Conservation (phyloP, 2,329 filamentous ascomycete genomes). For the Thermothelomyces thermophilus region DNA sequence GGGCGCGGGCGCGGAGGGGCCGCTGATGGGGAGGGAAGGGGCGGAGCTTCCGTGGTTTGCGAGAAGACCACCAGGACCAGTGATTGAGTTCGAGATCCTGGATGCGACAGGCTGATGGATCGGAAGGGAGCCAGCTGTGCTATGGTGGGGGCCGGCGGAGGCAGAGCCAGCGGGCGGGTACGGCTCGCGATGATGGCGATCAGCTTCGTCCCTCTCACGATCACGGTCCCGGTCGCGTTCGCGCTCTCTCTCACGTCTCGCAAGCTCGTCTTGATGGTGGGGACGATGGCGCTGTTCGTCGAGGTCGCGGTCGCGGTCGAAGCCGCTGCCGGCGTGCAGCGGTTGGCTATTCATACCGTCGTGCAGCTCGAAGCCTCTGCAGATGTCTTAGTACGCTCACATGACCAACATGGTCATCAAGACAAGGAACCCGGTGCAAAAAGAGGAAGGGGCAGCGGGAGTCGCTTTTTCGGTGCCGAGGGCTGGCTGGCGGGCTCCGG, state of each 20-base stretch:
- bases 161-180: constrained; percentile 57
- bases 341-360: constrained; percentile 41
- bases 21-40: constrained; percentile 46
- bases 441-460: not conserved
- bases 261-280: constrained; percentile 43
- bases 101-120: constrained; percentile 92
- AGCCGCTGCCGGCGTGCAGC: constrained; percentile 37
- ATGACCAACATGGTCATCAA: not conserved
- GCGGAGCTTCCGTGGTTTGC: constrained; percentile 61
- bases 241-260: constrained; percentile 26
- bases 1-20: constrained; percentile 43
- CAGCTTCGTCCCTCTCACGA: constrained; percentile 27
- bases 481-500: constrained; percentile 1
- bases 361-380: constrained; percentile 20
- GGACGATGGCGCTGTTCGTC: constrained; percentile 42
- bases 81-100: constrained; percentile 71
- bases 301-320: constrained; percentile 41
- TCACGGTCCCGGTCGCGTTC: constrained; percentile 22
- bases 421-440: not conserved
- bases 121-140: constrained; percentile 78
- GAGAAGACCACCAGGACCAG: constrained; percentile 84
- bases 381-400: not conserved
- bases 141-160: constrained; percentile 67
- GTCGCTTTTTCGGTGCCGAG: not conserved
- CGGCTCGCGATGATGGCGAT: constrained; percentile 45